Base-by-base conservation (phyloP, 1,284 basidiomycete species). In the Fomitiporia mediterranea region DNA sequence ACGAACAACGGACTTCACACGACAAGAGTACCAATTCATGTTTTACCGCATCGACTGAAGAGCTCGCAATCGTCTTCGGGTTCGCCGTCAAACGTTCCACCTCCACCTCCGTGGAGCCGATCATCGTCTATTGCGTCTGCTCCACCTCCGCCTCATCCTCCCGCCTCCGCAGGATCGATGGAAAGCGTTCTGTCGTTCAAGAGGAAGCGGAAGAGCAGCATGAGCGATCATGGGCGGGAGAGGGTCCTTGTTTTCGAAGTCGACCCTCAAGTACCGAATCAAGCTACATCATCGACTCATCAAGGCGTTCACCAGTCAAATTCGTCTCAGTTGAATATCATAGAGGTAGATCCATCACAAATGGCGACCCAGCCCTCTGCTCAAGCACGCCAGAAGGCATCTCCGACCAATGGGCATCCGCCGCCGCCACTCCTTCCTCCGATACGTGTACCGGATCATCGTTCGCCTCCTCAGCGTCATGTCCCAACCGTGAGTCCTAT, bases 61-160 rank as follows among this genome's bases (percentile, higher is more conserved):
- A 28, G 49, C 63, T 56, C 66, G 64, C 4, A 65, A 67, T 1
- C 64, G 66, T 25, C 54, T 65, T 4, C 67, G 65, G 43, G 67
- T 61, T 42, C 53, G 13, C 13, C 37, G 1, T 72, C 70, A 52
- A 69, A 71, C 27, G 69, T 76, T 39, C 79, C 78, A 2, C 81
- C 85, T 0, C 82, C 82, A 0, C 83, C 84, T n/a, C 83, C 84
- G 1, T 87, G 85, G 86, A 32, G 17, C 11, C 38, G 50, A 23
- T 53, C 57, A 15, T 30, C 25, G 6, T 46, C 55, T 9, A 27
- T 46, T 37, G 42, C 49, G n/a, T 28, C 55, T 6, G 40, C n/a
- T 37, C 40, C 39, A 13, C 9, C 44, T 30, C 44, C 23, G 4
- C 28, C 44, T 9, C n/a, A n/a, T 44, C 30, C 53, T 13, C 49